Evolutionary conservation across 805 yeast species (phyloP), one percentile per base, ranked within the genome.

Genomic region (Saccharomycopsis javanensis): DNA sequence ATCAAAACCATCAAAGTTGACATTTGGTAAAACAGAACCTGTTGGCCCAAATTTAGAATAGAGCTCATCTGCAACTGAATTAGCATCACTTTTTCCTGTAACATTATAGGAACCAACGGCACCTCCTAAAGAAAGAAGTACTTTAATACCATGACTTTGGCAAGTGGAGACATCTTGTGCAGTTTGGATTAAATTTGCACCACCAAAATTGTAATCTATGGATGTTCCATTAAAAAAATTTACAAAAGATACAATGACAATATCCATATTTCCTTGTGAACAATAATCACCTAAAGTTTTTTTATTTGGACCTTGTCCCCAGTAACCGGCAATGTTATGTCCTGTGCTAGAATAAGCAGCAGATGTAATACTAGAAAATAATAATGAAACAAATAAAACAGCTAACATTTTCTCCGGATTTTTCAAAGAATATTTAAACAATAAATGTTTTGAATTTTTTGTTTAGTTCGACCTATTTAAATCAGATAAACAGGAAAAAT

Each of bases 1-100:
- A 69, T 92, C 98, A 68, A 90, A 89, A 18, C 98, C 98, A 70
- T 92, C 97, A 50, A 92, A 75, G 23, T 83, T 69, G 1, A 95
- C 75, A 63, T 73, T 79, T 57, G 82, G 86, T 63, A 84, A 81
- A 57, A 55, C 59, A 33, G 57, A 51, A 11, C 60, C 58, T 7
- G 31, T 28, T 37, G 58, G 56, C 13, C 61, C 61, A 48, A 58
- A 58, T 10, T 27, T 18, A 5, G 48, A n/a, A 38, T 58, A 58
- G 16, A 58, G 20, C 7, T 27, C 18, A 13, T 52, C 56, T 13
- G 55, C 59, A 5, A 58, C 28, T 5, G 42, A 51, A 15, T 37
- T 1, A 33, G 61, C 61, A 20, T 55, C 61, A 8, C 35, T 7
- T 16, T 34, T 23, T 6, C 48, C 27, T 42, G 57, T 5, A 20